A percentile compares a stretch with the other conserved stretches of the same genome.
Conservation (phyloP, 495 filamentous ascomycete species). For the Aspergillus panamensis region DNA sequence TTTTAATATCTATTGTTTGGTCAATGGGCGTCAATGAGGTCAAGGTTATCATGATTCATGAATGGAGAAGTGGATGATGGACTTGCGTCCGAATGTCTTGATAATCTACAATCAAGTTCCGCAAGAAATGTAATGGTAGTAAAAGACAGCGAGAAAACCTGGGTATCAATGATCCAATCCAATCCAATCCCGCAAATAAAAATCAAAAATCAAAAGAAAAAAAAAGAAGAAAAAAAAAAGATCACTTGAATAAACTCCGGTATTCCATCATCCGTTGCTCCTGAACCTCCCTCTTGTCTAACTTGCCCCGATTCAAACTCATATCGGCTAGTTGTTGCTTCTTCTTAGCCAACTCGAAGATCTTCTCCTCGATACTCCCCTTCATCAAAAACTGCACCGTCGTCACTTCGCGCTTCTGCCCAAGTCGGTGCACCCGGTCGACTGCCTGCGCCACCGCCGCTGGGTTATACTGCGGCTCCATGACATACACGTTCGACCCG, state of each 20-base stretch:
- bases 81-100: conserved; percentile 2
- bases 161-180: conserved; percentile 9
- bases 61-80: not conserved
- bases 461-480: conserved; percentile 98
- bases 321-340: conserved; percentile 86
- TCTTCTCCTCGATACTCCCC: conserved; percentile 89
- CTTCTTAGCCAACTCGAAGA: conserved; percentile 81
- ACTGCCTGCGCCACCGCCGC: conserved; percentile 91
- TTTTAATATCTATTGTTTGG: not conserved
- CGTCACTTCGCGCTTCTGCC: conserved; percentile 78
- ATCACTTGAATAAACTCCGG: conserved; percentile 73
- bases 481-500: conserved; percentile 84
- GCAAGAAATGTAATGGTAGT: not conserved
- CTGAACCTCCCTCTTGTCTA: conserved; percentile 70
- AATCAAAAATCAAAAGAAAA: conserved; percentile 4
- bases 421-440: conserved; percentile 89
- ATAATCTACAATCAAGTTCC: not conserved
- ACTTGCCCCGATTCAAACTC: conserved; percentile 68
- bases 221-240: conserved; percentile 5
- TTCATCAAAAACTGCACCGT: conserved; percentile 86
- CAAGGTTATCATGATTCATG: not conserved
- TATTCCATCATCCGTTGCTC: conserved; percentile 77
- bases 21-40: not conserved
- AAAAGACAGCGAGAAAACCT: not conserved
- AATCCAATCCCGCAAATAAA: not conserved